Base-by-base conservation (phyloP, 768 basidiomycete genomes). In the Tulasnella sp. region DNA sequence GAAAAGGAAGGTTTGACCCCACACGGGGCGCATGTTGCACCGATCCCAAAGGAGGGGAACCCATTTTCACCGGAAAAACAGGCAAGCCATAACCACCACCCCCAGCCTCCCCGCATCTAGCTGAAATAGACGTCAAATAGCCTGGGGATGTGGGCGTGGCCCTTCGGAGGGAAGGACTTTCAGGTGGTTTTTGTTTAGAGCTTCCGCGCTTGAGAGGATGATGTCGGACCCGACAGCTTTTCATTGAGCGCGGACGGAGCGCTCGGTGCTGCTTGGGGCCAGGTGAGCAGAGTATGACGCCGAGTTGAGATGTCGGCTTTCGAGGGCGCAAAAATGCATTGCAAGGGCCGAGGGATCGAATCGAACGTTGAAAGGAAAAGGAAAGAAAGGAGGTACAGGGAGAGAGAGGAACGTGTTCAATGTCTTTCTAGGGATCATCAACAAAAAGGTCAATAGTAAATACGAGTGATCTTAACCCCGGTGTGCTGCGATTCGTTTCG, bases 1-100 rank as follows among this genome's bases (percentile, higher is more conserved):
- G 34, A 34, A 68, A 36, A 68, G 62, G 62, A 68, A 68, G 62
- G 62, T 68, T 68, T 68, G 62, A 68, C 62, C 62, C 62, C 52
- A 52, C 52, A 10, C 52, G n/a, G 52, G 24, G 24, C 24, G 4
- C 24, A 18, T 24, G 52, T 52, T 52, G 52, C 52, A 52, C 52
- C 24, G 24, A 5, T 7, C 12, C 52, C 52, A 52, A 24, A 52
- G 12, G 52, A n/a, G 52, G 52, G 52, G 52, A 52, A 52, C 21
- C 44, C 44, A 44, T 18, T 44, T 44, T 44, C 44, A 44, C 44
- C 44, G 44, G 44, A 18, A 44, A 14, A 44, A 44, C 10, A 3
- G 14, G 14, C 44, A 44, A 18, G 42, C 42, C 42, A 42, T 8
- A 8, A 42, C 10, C 48, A n/a, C n/a, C n/a, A n/a, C n/a, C n/a